phyloP scores from a whole-genome alignment of 345 rosid species.

The Salix dunnii region DNA sequence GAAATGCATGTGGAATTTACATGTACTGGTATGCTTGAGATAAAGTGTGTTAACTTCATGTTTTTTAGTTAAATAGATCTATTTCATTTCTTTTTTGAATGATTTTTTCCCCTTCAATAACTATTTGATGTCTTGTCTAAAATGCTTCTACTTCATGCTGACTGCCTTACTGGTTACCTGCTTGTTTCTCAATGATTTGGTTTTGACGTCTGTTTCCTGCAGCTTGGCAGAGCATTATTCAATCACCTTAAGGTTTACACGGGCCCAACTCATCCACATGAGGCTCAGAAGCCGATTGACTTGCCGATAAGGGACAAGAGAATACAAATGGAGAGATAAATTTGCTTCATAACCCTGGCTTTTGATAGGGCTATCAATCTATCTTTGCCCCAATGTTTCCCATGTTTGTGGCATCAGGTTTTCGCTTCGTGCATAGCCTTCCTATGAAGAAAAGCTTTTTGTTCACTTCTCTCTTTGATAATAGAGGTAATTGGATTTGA shows the following conservation, averaged over 20 bases:
- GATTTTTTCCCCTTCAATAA: too few relatives aligned
- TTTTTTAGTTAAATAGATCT: not conserved
- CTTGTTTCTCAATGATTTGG: not conserved
- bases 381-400: not conserved
- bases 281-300: slow-evolving; percentile 80
- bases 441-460: not conserved
- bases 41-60: not conserved
- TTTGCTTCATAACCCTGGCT: slow-evolving; percentile 4
- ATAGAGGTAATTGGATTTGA: slow-evolving; percentile 13
- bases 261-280: slow-evolving; percentile 91
- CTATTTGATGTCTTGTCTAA: not conserved
- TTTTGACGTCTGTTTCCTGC: slow-evolving; percentile 23
- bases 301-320: slow-evolving; percentile 90
- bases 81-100: not conserved
- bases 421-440: slow-evolving; percentile 6
- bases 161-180: not conserved
- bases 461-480: slow-evolving; percentile 12
- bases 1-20: too few relatives aligned
- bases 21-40: not conserved
- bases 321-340: slow-evolving; percentile 52
- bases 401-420: not conserved
- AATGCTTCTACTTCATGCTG: not conserved
- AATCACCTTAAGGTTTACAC: slow-evolving; percentile 94
- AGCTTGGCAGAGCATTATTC: slow-evolving; percentile 91
- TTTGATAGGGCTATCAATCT: slow-evolving; percentile 16